Base-by-base conservation (phyloP, 225 moss, liverwort and hornwort species). In the Thuidium tamariscinum region DNA sequence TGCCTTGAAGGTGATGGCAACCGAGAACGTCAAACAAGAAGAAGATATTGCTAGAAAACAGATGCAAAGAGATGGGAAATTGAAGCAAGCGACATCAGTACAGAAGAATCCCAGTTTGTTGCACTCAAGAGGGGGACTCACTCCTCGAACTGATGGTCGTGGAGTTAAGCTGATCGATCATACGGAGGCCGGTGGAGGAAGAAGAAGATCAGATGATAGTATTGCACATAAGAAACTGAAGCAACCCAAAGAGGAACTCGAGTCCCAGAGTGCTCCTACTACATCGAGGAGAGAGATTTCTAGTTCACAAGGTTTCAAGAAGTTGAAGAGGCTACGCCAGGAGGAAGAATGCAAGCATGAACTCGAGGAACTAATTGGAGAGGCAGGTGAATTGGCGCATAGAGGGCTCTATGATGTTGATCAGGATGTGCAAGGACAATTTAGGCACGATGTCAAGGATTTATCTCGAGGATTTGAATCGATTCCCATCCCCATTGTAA, bases 391-490 rank as follows among this genome's bases (percentile, higher is more conserved):
- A 85, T 82, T 82, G 77, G 79, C 79, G n/a, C 81, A 80, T 57
- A 72, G 52, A 76, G 66, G 73, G 55, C 32, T 79, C 37, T 59
- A 76, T 82, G 82, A 86, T 64, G 80, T 81, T 76, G 89, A 90
- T 75, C 84, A 41, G 59, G 59, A 81, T 64, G 83, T 81, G 74
- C 88, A 42, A 88, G 54, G 84, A 65, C 83, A 85, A 77, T 83
- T 80, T 54, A 83, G 76, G 64, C 96, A 98, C 79, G 89, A 91
- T 91, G 65, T 89, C 39, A 80, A 84, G 32, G 98, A 98, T 88
- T 86, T 98, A 34, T 95, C 98, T 36, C 88, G 94, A 70, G 98
- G 98, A 36, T 89, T 90, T 68, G 98, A 98, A 88, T 90, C 86
- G 18, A 79, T 95, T 20, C 90, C 91, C 19, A 95, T 98, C 61